Conservation (phyloP, 371 early-diverging fungal genomes). For the Haplosporangium sp. region DNA sequence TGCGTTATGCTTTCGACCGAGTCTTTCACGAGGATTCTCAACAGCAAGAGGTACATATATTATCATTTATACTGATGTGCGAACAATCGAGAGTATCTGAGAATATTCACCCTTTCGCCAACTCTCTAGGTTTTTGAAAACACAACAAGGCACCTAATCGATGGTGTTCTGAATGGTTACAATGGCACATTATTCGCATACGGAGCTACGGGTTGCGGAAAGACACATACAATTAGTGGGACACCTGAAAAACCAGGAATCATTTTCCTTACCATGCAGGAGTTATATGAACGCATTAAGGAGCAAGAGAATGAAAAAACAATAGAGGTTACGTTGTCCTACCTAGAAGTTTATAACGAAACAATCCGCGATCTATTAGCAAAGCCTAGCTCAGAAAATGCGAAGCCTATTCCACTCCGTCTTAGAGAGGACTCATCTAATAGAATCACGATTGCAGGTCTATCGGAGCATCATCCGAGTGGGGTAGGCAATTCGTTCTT, state of each 20-base stretch:
- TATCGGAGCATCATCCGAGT: constrained; percentile 59
- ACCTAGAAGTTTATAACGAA: constrained; percentile 97
- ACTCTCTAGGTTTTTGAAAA: constrained; percentile 59
- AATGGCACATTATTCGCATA: constrained; percentile 83
- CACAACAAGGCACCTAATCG: constrained; percentile 64
- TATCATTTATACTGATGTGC: background rate
- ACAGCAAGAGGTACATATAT: constrained; percentile 63
- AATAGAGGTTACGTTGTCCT: constrained; percentile 74
- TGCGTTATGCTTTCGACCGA: constrained; percentile 69
- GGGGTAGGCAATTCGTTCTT: constrained; percentile 22
- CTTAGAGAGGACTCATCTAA: constrained; percentile 79
- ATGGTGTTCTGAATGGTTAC: constrained; percentile 67
- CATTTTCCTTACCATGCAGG: constrained; percentile 77
- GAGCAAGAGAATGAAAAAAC: constrained; percentile 61
- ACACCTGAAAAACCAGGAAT: constrained; percentile 79
- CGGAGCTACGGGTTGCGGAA: constrained; percentile 89
- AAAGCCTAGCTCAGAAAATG: constrained; percentile 39
- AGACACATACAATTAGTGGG: constrained; percentile 79
- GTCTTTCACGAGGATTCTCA: constrained; percentile 67
- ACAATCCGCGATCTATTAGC: constrained; percentile 89
- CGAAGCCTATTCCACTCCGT: constrained; percentile 59
- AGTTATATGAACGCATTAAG: constrained; percentile 74
- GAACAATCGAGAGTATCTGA: no score
- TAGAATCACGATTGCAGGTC: constrained; percentile 70
- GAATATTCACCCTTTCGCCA: background rate